These are phyloP conservation scores for Hypericum androsaemum DNA, from an alignment of 345 rosid species.

Conservation along the genomic window DNA sequence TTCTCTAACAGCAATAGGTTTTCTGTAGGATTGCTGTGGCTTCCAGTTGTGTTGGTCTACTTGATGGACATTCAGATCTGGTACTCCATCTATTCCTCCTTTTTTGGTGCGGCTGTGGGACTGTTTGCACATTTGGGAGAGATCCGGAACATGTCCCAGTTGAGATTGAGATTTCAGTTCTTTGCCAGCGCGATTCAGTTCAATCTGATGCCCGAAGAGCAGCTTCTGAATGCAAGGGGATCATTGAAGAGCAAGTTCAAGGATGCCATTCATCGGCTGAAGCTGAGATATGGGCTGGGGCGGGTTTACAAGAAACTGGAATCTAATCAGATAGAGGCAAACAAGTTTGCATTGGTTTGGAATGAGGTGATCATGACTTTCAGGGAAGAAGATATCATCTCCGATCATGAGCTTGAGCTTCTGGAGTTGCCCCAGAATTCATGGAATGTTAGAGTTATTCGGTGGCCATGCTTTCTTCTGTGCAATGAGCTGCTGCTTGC, in stretches of 20 bases:
- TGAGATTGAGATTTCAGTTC: slow-evolving; percentile 92
- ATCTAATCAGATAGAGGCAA: slow-evolving; percentile 90
- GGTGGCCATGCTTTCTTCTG: slow-evolving; percentile 93
- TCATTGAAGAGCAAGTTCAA: slow-evolving; percentile 65
- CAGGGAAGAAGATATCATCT: slow-evolving; percentile 95
- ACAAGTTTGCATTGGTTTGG: slow-evolving; percentile 90
- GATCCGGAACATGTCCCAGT: slow-evolving; percentile 77
- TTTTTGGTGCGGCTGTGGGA: slow-evolving; percentile 81
- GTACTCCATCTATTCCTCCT: slow-evolving; percentile 81
- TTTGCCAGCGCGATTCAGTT: slow-evolving; percentile 96
- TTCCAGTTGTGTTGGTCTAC: slow-evolving; percentile 73
- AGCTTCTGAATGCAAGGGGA: slow-evolving; percentile 70
- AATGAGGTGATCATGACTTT: slow-evolving; percentile 75
- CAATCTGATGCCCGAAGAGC: slow-evolving; percentile 95
- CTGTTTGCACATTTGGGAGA: slow-evolving; percentile 89
- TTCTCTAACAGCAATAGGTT: slow-evolving; percentile 49
- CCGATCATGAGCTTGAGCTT: slow-evolving; percentile 79
- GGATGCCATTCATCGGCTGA: slow-evolving; percentile 74
- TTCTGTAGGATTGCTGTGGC: slow-evolving; percentile 71
- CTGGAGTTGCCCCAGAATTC: slow-evolving; percentile 83
- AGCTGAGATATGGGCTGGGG: slow-evolving; percentile 92
- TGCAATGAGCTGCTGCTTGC: slow-evolving; percentile 96
- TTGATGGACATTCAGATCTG: slow-evolving; percentile 94
- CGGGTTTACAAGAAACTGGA: slow-evolving; percentile 85
- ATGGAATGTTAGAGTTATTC: slow-evolving; percentile 79